phyloP scores from a whole-genome alignment of 345 rosid species.

The Eucalyptus cloeziana region DNA sequence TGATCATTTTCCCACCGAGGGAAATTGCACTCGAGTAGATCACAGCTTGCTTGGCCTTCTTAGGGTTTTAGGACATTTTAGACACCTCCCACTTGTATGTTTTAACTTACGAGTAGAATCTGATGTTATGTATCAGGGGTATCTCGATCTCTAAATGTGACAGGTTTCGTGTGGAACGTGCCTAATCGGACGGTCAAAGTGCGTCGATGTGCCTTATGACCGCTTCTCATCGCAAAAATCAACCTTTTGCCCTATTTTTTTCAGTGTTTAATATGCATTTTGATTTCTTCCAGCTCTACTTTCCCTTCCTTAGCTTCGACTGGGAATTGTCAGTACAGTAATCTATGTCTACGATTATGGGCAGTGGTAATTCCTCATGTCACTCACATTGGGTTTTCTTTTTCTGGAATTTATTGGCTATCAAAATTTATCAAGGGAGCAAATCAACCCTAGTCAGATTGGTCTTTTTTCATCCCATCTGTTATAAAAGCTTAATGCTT shows the following conservation, averaged over 20 bases:
- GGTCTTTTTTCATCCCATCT: background rate
- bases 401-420: background rate
- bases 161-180: background rate
- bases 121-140: background rate
- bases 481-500: background rate
- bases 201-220: background rate
- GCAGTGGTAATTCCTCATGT: background rate
- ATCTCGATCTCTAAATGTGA: background rate
- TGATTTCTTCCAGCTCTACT: background rate
- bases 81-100: background rate
- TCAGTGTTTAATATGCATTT: background rate
- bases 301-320: background rate
- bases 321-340: background rate
- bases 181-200: background rate
- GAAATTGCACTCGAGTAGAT: background rate
- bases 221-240: background rate
- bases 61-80: background rate
- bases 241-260: too few species aligned
- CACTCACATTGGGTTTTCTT: background rate
- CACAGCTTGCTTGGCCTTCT: background rate
- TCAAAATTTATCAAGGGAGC: background rate
- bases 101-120: background rate
- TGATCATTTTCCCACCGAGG: background rate
- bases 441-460: background rate
- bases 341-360: background rate